A percentile compares a stretch with the other conserved stretches of the same genome.
These are phyloP conservation scores for Fraxinus americana DNA, from an alignment of 257 asterid genomes.

Conservation along the genomic window DNA sequence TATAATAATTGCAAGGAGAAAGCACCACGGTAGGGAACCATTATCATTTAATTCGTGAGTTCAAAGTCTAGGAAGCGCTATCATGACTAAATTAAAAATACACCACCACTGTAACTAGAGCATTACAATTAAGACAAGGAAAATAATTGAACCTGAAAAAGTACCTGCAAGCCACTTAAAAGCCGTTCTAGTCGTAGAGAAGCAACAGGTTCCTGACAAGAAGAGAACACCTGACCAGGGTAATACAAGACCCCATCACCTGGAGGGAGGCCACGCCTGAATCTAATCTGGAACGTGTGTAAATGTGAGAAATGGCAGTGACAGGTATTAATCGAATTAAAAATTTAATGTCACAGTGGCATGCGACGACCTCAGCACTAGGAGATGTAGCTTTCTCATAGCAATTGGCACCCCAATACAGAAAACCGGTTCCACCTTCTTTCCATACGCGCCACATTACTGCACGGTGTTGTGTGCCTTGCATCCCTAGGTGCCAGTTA, in stretches of 20 bases:
- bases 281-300: conserved; percentile 59
- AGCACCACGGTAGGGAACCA: too few species aligned
- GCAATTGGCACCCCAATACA: conserved; percentile 99
- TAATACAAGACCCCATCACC: conserved; percentile 96
- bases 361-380: conserved; percentile 80
- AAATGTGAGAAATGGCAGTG: conserved; percentile 10
- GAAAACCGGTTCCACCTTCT: conserved; percentile 96
- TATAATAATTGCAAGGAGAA: not conserved
- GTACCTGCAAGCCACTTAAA: conserved; percentile 93
- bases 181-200: conserved; percentile 93
- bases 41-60: not conserved
- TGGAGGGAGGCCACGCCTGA: conserved; percentile 98
- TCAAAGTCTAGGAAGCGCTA: conserved; percentile 4
- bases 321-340: conserved; percentile 15
- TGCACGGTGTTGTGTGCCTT: conserved; percentile 98
- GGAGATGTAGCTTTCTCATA: conserved; percentile 91
- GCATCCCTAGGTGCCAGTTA: conserved; percentile 98
- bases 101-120: not conserved
- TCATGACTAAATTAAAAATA: not conserved
- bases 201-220: conserved; percentile 89
- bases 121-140: conserved; percentile 2
- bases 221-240: conserved; percentile 96
- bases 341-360: conserved; percentile 20
- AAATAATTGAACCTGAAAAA: not conserved
- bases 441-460: conserved; percentile 99